A percentile compares a stretch with the other conserved stretches of the same genome.
Evolutionary conservation across 192 early-diverging fungal species (phyloP).

Genomic region (Physocladia obscura): DNA sequence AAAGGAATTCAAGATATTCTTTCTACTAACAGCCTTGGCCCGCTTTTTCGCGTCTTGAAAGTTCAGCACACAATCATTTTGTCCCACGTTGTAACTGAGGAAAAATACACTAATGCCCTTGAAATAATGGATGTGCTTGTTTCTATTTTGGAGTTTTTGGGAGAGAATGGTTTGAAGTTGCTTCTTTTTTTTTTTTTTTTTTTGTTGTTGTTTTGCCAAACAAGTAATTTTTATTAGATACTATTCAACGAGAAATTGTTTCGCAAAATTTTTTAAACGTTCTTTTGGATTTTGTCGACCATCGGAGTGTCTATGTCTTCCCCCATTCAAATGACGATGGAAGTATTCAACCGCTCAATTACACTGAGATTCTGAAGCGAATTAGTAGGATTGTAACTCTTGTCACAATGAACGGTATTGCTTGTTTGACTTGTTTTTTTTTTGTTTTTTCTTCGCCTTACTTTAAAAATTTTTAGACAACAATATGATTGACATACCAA

Average conservation of each 20-base stretch:
- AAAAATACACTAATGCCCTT: constrained; percentile 28
- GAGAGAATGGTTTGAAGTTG: constrained; percentile 41
- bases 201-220: no score
- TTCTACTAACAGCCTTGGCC: constrained; percentile 17
- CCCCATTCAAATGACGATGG: constrained; percentile 26
- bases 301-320: constrained; percentile 17
- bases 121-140: constrained; percentile 48
- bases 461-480: constrained; percentile 28
- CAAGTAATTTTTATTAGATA: constrained; percentile 20
- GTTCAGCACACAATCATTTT: constrained; percentile 33
- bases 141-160: constrained; percentile 43
- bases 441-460: neutral
- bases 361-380: constrained; percentile 43
- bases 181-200: no score
- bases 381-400: constrained; percentile 46
- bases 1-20: constrained; percentile 38
- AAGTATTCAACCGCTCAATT: constrained; percentile 14
- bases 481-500: constrained; percentile 46
- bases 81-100: neutral
- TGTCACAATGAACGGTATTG: constrained; percentile 52
- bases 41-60: constrained; percentile 30
- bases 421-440: neutral
- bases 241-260: constrained; percentile 43
- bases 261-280: constrained; percentile 29
- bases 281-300: constrained; percentile 53